Percentiles rank a stretch among this genome's conserved stretches.
These are phyloP conservation scores for Tulasnella sp. DNA, from an alignment of 768 basidiomycete genomes.

Conservation along the genomic window DNA sequence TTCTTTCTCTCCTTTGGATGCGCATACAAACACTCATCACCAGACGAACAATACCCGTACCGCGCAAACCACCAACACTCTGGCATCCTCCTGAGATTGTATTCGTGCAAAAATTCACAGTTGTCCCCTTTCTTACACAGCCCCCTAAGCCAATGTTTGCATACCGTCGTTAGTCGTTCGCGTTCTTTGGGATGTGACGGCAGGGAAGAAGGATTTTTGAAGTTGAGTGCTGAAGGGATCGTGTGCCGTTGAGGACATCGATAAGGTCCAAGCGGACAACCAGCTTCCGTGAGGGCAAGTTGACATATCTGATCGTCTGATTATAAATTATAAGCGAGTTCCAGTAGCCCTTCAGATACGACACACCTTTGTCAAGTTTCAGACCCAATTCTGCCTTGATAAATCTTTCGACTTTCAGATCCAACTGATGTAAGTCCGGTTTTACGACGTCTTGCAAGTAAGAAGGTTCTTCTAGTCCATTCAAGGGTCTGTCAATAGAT, in stretches of 20 bases:
- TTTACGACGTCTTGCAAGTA: conserved; percentile 38
- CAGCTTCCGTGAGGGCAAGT: conserved; percentile 61
- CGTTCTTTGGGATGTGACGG: conserved; percentile 50
- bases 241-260: conserved; percentile 91
- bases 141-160: conserved; percentile 97
- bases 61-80: conserved; percentile 99
- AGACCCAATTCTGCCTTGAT: conserved; percentile 72
- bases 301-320: conserved; percentile 91
- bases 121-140: conserved; percentile 96
- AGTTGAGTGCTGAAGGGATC: conserved; percentile 73
- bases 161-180: conserved; percentile 36
- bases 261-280: conserved; percentile 83
- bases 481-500: no score
- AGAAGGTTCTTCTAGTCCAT: no score
- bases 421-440: conserved; percentile 92
- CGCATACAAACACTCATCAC: conserved; percentile 94
- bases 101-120: conserved; percentile 98
- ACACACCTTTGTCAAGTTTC: conserved; percentile 82
- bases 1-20: conserved; percentile 84
- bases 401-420: conserved; percentile 65
- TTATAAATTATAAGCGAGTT: conserved; percentile 11
- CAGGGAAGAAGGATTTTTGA: conserved; percentile 70
- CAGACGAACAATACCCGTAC: conserved; percentile 93
- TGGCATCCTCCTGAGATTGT: conserved; percentile 94
- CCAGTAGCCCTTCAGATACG: neutral